Base-by-base conservation (phyloP, 2,329 filamentous ascomycete genomes). In the Chlorencoelia australis region DNA sequence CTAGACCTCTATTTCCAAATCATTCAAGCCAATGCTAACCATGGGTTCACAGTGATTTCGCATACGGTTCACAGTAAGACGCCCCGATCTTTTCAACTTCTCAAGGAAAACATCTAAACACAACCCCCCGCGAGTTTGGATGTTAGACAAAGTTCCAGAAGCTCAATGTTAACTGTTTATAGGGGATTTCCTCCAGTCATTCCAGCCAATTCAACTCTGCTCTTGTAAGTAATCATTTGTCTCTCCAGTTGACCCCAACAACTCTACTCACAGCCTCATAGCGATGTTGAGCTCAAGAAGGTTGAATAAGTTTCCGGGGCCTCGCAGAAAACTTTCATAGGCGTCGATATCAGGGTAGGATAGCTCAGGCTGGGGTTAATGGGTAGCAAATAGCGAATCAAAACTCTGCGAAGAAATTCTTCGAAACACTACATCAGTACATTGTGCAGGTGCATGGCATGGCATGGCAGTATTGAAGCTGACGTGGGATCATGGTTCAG, bases 181-280 rank as follows among this genome's bases (percentile, higher is more conserved):
- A 87, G 82, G 50, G 86, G 85, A 38, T 91, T 88, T 66, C 75
- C 81, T 16, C 36, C 36, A 15, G 31, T 39, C 31, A 93, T 94
- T 45, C 86, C 86, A 43, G 62, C 77, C 25, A 74, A 80, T 52
- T 66, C 84, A n/a, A 75, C 70, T 47, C 70, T 94, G 44, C 71
- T 93, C 65, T 93, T 93, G 85, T 91, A 71, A 70, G 83, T 75
- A 32, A 5, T 29, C 20, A 14, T 27, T 30, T 33, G 14, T 7
- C 5, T 29, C 18, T 25, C 15, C 41, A 30, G 41, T 40, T 24
- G 34, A 6, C 10, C 31, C 21, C 21, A 28, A 25, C 20, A 6
- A 11, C 9, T 13, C 24, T 17, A 30, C 43, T 52, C 44, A 48
- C 47, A 41, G 26, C 13, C 33, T 17, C 30, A 30, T 49, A 82